Conservation (phyloP, 2,329 filamentous ascomycete genomes). For the Aspergillus unguis region DNA sequence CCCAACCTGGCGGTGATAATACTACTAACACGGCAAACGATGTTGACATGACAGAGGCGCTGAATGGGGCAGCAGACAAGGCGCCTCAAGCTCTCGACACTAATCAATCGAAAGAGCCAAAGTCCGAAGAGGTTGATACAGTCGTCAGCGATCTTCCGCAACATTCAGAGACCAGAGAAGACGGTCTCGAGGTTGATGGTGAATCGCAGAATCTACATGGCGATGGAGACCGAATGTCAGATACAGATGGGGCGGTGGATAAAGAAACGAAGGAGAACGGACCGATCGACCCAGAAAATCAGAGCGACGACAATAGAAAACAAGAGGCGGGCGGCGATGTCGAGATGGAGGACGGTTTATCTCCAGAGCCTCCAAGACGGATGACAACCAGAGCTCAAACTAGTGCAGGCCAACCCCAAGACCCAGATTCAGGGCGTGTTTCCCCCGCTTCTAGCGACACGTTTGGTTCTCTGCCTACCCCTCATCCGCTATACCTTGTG, state of each 20-base stretch:
- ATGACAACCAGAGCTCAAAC: constrained; percentile 48
- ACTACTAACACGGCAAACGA: constrained; percentile 20
- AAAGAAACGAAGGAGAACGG: constrained; percentile 15
- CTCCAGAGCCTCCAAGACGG: constrained; percentile 41
- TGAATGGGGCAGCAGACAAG: constrained; percentile 12
- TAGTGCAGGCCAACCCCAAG: constrained; percentile 32
- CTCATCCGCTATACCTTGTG: constrained; percentile 58
- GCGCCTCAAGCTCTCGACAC: constrained; percentile 9
- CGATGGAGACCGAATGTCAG: constrained; percentile 4
- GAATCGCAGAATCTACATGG: constrained; percentile 5
- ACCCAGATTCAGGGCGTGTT: constrained; percentile 22
- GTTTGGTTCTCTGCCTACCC: constrained; percentile 35
- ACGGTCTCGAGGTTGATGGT: constrained; percentile 16
- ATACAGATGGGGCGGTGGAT: constrained; percentile 11
- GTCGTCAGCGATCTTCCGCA: constrained; percentile 32
- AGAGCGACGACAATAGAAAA: constrained; percentile 7
- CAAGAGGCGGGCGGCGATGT: constrained; percentile 28
- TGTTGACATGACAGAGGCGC: constrained; percentile 34
- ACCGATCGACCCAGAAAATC: background rate
- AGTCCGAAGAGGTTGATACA: constrained; percentile 37
- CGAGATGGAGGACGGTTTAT: constrained; percentile 35
- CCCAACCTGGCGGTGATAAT: constrained; percentile 13
- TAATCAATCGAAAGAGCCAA: constrained; percentile 23
- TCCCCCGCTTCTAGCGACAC: constrained; percentile 30
- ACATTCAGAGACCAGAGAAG: constrained; percentile 25